These are phyloP conservation scores for Orbilia brochopaga DNA, from an alignment of 2,329 filamentous ascomycete genomes.

Conservation along the genomic window DNA sequence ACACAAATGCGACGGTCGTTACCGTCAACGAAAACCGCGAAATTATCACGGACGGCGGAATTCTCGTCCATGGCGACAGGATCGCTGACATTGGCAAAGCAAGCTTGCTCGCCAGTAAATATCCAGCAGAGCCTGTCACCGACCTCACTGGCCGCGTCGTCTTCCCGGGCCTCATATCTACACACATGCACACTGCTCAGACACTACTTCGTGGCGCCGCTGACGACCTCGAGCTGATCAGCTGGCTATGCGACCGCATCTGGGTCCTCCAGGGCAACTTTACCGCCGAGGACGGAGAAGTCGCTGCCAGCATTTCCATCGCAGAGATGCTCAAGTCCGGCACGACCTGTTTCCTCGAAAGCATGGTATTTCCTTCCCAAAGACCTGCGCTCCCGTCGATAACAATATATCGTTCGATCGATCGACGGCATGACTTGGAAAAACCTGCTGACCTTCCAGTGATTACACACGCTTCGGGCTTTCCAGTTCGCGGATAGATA, in stretches of 20 bases:
- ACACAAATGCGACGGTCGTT: conserved; percentile 63
- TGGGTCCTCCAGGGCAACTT: conserved; percentile 62
- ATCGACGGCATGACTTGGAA: background rate
- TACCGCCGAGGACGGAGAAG: conserved; percentile 61
- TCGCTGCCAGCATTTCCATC: conserved; percentile 61
- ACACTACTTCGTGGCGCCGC: conserved; percentile 62
- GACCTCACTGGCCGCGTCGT: conserved; percentile 60
- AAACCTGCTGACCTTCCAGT: conserved; percentile 41
- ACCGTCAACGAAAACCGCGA: conserved; percentile 61
- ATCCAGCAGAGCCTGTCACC: conserved; percentile 56
- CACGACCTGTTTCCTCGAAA: conserved; percentile 64
- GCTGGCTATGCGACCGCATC: conserved; percentile 63
- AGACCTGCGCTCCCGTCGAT: background rate
- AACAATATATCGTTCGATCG: background rate
- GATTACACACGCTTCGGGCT: conserved; percentile 13
- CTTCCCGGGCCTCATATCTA: conserved; percentile 63
- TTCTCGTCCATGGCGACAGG: conserved; percentile 58
- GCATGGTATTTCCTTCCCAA: conserved; percentile 59
- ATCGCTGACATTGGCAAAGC: conserved; percentile 62
- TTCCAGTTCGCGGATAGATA: conserved; percentile 60
- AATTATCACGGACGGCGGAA: conserved; percentile 61
- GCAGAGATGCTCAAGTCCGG: conserved; percentile 63
- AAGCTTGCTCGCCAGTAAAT: conserved; percentile 55
- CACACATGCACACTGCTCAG: conserved; percentile 63
- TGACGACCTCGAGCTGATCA: conserved; percentile 62